phyloP scores from a whole-genome alignment of 2,329 filamentous ascomycete genomes.

The Fusarium sp. region DNA sequence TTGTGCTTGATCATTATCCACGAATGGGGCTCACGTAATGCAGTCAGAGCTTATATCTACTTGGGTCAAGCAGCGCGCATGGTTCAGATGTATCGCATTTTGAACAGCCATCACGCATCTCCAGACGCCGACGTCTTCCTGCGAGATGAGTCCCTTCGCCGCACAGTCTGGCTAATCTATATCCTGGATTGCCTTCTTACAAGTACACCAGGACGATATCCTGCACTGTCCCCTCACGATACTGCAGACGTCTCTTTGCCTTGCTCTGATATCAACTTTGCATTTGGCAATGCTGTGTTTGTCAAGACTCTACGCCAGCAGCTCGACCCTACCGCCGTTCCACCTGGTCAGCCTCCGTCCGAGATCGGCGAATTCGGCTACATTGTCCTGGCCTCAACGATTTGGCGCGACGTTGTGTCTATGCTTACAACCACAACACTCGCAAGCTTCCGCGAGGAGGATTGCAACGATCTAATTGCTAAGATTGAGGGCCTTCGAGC shows the following conservation, averaged over 20 bases:
- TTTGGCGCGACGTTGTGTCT: constrained; percentile 70
- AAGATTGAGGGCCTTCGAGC: constrained; percentile 67
- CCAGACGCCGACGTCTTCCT: constrained; percentile 68
- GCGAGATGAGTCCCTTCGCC: constrained; percentile 69
- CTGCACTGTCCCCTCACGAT: constrained; percentile 65
- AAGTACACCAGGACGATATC: constrained; percentile 69
- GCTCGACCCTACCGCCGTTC: constrained; percentile 50
- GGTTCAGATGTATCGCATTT: constrained; percentile 72
- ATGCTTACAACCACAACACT: constrained; percentile 68
- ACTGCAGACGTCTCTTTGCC: constrained; percentile 67
- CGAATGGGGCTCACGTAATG: constrained; percentile 71
- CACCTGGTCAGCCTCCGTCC: constrained; percentile 53
- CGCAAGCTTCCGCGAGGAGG: constrained; percentile 64
- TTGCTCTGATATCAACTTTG: constrained; percentile 71
- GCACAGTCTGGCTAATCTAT: constrained; percentile 71
- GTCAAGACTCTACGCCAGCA: constrained; percentile 66
- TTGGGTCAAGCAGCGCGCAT: constrained; percentile 71
- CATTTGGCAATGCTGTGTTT: constrained; percentile 69
- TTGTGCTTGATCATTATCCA: constrained; percentile 70
- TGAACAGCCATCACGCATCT: constrained; percentile 64
- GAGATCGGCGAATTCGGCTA: constrained; percentile 71
- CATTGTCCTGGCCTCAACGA: constrained; percentile 69
- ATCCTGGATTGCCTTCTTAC: constrained; percentile 71
- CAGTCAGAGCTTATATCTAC: constrained; percentile 71
- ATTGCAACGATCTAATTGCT: constrained; percentile 61